Evolutionary conservation across 805 yeast species (phyloP).

Genomic region (Pichia pseudocactophila): DNA sequence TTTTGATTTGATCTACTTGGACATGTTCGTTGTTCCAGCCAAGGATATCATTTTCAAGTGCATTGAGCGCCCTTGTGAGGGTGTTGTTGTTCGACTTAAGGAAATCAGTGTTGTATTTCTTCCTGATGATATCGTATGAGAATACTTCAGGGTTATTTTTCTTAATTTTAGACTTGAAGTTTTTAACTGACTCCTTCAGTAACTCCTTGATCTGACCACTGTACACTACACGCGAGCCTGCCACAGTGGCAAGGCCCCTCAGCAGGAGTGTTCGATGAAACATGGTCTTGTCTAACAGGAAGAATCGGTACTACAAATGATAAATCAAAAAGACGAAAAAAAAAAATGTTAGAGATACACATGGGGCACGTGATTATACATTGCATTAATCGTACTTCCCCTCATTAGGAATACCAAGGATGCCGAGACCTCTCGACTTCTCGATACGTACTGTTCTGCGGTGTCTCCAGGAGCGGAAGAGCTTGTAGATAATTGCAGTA

Average conservation of each 20-base stretch:
- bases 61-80: slow-evolving; percentile 3
- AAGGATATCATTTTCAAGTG: slow-evolving; percentile 8
- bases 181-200: slow-evolving; percentile 8
- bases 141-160: slow-evolving; percentile 2
- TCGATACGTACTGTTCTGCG: slow-evolving; percentile 4
- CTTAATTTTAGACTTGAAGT: slow-evolving; percentile 10
- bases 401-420: slow-evolving; percentile 9
- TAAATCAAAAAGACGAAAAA: background rate
- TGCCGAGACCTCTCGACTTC: slow-evolving; percentile 13
- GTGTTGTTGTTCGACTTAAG: slow-evolving; percentile 7
- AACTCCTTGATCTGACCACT: slow-evolving; percentile 4
- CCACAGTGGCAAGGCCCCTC: slow-evolving; percentile 1
- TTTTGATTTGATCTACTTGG: slow-evolving; percentile 1
- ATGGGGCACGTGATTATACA: background rate
- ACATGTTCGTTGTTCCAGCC: slow-evolving; percentile 4
- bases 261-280: background rate
- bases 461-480: background rate
- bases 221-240: background rate
- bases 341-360: background rate
- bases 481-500: background rate
- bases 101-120: slow-evolving; percentile 8
- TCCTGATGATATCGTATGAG: slow-evolving; percentile 8
- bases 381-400: background rate
- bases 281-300: background rate
- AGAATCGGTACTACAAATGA: background rate